Evolutionary conservation across 805 yeast species (phyloP).

Genomic region (Myxozyma sirexii): DNA sequence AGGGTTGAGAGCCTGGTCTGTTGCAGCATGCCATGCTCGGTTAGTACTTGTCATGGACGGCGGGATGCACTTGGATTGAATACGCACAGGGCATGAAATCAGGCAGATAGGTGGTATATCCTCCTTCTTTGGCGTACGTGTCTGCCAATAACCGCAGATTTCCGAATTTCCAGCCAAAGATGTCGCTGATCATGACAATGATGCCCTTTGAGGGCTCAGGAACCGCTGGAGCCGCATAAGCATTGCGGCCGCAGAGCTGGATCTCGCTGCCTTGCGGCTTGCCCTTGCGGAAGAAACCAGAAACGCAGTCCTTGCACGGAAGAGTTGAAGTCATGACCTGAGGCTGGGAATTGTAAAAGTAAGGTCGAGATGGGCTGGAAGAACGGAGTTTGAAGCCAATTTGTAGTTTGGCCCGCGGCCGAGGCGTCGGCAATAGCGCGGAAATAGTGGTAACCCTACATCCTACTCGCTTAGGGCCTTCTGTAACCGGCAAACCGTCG

Average conservation of each 20-base stretch:
- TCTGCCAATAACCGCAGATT: slow-evolving; percentile 27
- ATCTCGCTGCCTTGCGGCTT: slow-evolving; percentile 15
- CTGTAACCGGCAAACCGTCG: too few relatives aligned
- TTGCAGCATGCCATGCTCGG: background rate
- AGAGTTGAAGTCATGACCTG: background rate
- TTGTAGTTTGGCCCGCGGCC: too few relatives aligned
- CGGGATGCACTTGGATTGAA: background rate
- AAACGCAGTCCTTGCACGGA: slow-evolving; percentile 16
- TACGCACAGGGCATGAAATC: slow-evolving; percentile 21
- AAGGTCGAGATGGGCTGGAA: too few relatives aligned
- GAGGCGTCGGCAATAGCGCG: too few relatives aligned
- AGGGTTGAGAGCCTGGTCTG: background rate
- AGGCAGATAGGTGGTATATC: slow-evolving; percentile 15
- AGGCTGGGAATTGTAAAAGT: too few relatives aligned
- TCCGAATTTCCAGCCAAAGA: slow-evolving; percentile 27
- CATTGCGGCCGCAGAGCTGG: background rate
- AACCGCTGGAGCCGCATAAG: slow-evolving; percentile 4
- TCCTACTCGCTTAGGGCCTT: too few relatives aligned
- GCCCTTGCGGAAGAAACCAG: slow-evolving; percentile 15
- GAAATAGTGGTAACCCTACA: too few relatives aligned
- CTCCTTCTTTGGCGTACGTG: slow-evolving; percentile 23
- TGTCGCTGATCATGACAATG: slow-evolving; percentile 17
- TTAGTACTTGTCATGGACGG: background rate
- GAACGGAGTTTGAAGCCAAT: too few relatives aligned
- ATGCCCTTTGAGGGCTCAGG: slow-evolving; percentile 17